Evolutionary conservation across 139 green algal species (phyloP), one percentile per base, ranked within the genome.

Genomic region (Closterium sp.): DNA sequence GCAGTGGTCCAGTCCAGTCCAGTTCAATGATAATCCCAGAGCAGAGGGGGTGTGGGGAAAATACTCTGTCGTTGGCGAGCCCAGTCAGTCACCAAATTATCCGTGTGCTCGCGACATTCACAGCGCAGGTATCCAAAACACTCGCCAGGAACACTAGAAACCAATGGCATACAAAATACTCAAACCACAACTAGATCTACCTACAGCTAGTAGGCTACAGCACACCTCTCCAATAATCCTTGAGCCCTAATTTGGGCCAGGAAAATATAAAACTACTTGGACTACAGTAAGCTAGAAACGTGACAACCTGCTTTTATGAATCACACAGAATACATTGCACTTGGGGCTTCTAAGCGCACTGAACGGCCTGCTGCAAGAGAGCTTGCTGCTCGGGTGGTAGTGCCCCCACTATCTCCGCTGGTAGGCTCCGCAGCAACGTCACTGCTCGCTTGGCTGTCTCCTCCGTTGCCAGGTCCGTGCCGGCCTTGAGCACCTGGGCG

Each of bases 401-500:
- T n/a, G 25, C 25, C 10, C 30, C 85, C 33, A 33, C 10, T 1
- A 33, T 89, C 34, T 33, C 85, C 34, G 85, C 85, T 76, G 34
- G 34, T 31, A 38, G 30, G 8, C 85, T 31, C 86, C 32, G 16
- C 31, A 95, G 69, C 28, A 92, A 9, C 16, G 34, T 69, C 34
- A 69, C 34, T 8, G 91, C 94, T 30, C 90, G 32, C n/a, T 30
- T 34, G 31, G 3, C 8, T 4, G 84, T 86, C 64, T 92, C 38
- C 28, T 94, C 92, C 10, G 90, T 93, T 30, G 55, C 91, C n/a
- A 93, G 32, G 3, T 94, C 91, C 81, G 90, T 88, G n/a, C 90
- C 91, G 4, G 43, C 90, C 32, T 33, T 55, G 31, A 93, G 90
- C 19, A 93, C 85, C 86, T 93, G 89, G 5, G 35, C 12, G 30